Conservation (phyloP, 2,329 filamentous ascomycete species). For the Phialemonium atrogriseum region DNA sequence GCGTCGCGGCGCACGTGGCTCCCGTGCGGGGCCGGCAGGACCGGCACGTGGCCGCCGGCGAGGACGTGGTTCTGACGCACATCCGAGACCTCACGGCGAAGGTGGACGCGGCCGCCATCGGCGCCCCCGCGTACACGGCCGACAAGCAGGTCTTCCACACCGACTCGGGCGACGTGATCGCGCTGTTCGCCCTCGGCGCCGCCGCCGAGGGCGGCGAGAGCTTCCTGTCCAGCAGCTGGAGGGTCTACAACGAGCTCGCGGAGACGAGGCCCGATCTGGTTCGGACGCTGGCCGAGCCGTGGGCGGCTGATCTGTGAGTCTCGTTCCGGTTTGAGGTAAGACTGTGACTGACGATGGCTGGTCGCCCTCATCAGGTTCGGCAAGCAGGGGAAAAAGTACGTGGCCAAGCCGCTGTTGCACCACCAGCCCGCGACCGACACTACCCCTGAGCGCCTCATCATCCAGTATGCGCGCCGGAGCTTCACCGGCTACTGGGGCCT, state of each 20-base stretch:
- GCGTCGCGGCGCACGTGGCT: slow-evolving; percentile 50
- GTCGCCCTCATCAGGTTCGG: too few relatives aligned
- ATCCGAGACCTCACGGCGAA: slow-evolving; percentile 50
- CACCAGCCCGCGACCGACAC: slow-evolving; percentile 38
- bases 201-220: slow-evolving; percentile 49
- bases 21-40: slow-evolving; percentile 45
- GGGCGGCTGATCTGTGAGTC: slow-evolving; percentile 37
- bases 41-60: slow-evolving; percentile 30
- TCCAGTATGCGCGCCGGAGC: slow-evolving; percentile 51
- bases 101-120: slow-evolving; percentile 33
- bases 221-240: slow-evolving; percentile 48
- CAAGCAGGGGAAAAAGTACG: slow-evolving; percentile 35
- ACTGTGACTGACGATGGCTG: too few relatives aligned
- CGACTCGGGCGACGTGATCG: slow-evolving; percentile 50
- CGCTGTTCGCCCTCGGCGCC: slow-evolving; percentile 44
- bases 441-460: slow-evolving; percentile 42
- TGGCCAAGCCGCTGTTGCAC: slow-evolving; percentile 44
- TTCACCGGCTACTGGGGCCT: slow-evolving; percentile 51
- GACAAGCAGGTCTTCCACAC: slow-evolving; percentile 59
- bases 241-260: slow-evolving; percentile 56
- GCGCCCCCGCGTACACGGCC: slow-evolving; percentile 49
- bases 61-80: slow-evolving; percentile 48
- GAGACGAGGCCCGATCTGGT: slow-evolving; percentile 50
- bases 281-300: slow-evolving; percentile 42
- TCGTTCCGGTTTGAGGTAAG: too few relatives aligned